These are phyloP conservation scores for Crataegus laevigata DNA, from an alignment of 306 rosid genomes.

Conservation along the genomic window DNA sequence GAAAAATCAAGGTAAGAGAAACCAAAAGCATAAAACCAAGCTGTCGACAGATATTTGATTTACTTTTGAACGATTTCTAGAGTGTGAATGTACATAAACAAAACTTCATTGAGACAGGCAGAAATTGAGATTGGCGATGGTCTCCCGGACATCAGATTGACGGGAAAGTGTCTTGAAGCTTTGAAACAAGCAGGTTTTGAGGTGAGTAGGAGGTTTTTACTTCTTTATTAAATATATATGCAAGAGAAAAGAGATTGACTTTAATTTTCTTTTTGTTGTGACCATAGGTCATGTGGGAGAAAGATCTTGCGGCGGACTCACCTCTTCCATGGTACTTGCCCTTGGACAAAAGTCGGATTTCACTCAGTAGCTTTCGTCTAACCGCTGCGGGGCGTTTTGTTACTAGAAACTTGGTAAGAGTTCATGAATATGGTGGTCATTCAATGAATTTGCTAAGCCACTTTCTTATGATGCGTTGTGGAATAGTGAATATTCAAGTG, in stretches of 20 bases:
- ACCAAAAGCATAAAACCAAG: background rate
- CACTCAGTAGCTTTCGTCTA: slow-evolving; percentile 85
- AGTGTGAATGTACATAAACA: background rate
- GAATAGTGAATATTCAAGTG: background rate
- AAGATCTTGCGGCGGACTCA: slow-evolving; percentile 66
- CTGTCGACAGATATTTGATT: background rate
- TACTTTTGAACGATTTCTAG: background rate
- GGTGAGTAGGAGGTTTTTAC: slow-evolving; percentile 40
- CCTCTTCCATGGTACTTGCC: slow-evolving; percentile 90
- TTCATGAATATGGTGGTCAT: background rate
- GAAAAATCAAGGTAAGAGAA: slow-evolving; percentile 67
- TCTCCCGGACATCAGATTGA: slow-evolving; percentile 88
- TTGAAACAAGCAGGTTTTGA: slow-evolving; percentile 91
- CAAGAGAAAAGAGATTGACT: background rate
- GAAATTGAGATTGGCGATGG: slow-evolving; percentile 96
- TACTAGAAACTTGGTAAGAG: slow-evolving; percentile 76
- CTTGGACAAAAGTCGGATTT: slow-evolving; percentile 77
- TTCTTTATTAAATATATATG: slow-evolving; percentile 1
- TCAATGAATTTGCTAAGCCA: background rate
- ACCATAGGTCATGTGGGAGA: slow-evolving; percentile 74
- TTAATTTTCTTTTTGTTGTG: background rate
- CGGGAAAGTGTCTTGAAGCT: slow-evolving; percentile 80
- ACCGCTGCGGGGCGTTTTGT: slow-evolving; percentile 71
- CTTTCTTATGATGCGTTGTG: background rate
- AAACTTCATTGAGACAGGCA: slow-evolving; percentile 39